Conservation (phyloP, 176 grass and related monocot species). For the Pontederia paniculata region DNA sequence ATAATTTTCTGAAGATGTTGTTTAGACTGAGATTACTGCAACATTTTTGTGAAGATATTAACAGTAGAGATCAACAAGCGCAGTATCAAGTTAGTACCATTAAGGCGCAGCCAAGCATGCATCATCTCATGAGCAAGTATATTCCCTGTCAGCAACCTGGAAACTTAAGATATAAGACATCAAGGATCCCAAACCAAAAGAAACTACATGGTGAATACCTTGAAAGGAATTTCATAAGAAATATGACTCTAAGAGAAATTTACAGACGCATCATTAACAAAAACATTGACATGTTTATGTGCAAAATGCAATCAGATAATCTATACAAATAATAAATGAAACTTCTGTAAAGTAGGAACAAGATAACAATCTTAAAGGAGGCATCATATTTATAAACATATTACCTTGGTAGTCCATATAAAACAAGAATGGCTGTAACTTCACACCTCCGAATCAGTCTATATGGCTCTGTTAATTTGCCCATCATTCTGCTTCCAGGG, state of each 20-base stretch:
- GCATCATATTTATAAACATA: neutral
- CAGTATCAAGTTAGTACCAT: constrained; percentile 35
- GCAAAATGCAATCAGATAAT: too few relatives aligned
- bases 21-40: neutral
- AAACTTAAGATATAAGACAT: constrained; percentile 17
- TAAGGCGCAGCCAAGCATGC: constrained; percentile 88
- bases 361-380: too few relatives aligned
- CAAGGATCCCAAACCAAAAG: neutral
- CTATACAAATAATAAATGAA: too few relatives aligned
- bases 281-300: too few relatives aligned
- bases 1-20: too few relatives aligned
- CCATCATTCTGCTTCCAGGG: constrained; percentile 65
- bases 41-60: neutral
- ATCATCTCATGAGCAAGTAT: constrained; percentile 97
- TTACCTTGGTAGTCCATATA: constrained; percentile 84
- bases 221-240: neutral
- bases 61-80: neutral
- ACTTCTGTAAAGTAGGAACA: too few relatives aligned
- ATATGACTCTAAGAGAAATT: neutral
- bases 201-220: neutral
- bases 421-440: constrained; percentile 84
- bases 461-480: constrained; percentile 50
- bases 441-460: constrained; percentile 54
- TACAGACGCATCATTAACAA: too few relatives aligned
- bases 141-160: constrained; percentile 60